Base-by-base conservation (phyloP, 2,329 filamentous ascomycete genomes). In the Fusarium algeriense region DNA sequence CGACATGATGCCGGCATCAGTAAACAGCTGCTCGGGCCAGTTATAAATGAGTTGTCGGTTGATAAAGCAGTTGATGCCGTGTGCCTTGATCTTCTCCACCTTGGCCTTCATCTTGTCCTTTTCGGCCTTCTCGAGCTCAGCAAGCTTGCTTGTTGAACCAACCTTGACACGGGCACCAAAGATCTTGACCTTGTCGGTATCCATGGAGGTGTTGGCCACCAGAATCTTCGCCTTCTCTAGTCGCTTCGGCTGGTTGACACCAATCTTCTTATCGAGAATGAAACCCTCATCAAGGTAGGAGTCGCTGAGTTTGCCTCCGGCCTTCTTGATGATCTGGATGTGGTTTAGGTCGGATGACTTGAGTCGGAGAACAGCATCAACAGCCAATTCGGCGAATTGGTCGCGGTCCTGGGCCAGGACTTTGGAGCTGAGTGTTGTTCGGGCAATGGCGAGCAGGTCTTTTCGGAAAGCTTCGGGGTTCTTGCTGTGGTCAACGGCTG, bases 181-280 rank as follows among this genome's bases (percentile, higher is more conserved):
- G 78, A 99, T 98, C 89, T 99, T 99, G 85, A 99, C 93, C 88
- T 99, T 99, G 85, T 99, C 96, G 38, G 96, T 99, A 83, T 99
- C 96, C 96, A 99, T 99, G 15, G 95, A 93, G 13, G 96, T 99
- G 85, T 99, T 99, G 71, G 96, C 96, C 26, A 99, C 93, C 61
- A 99, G 84, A 73, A 99, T 99, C 86, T 98, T 99, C 74, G 95
- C 96, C 81, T 99, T 98, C 82, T 98, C 95, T 78, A 99, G 86
- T 64, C 94, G 89, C 88, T 98, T 98, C 59, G 96, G 96, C 83
- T 99, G 96, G 86, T 98, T 98, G 64, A 98, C 95, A 75, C 96
- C 96, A 73, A 99, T 97, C 85, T 95, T 97, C 89, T 99, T 99
- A 86, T 99, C 96, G 59, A 99, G 86, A 79, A 99, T 98, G 85